These are phyloP conservation scores for Cyberlindnera saturnus DNA, from an alignment of 805 yeast species.

Conservation along the genomic window DNA sequence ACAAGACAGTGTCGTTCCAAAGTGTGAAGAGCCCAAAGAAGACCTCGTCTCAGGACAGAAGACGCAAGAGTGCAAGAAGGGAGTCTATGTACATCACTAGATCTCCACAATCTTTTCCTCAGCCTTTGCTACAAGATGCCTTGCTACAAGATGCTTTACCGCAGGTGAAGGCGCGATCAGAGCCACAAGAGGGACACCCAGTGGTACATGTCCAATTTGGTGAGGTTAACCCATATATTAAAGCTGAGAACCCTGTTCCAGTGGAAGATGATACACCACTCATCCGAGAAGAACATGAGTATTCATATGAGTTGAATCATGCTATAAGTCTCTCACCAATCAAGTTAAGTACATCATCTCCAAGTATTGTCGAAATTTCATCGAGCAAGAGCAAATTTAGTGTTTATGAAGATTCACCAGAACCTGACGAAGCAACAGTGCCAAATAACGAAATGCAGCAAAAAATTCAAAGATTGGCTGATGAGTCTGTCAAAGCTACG, in stretches of 20 bases:
- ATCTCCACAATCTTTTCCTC: conserved; percentile 10
- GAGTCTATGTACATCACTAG: conserved; percentile 32
- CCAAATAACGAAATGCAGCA: conserved; percentile 1
- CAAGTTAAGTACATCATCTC: conserved; percentile 12
- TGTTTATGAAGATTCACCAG: conserved; percentile 21
- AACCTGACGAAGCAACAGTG: not conserved
- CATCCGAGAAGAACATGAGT: conserved; percentile 1
- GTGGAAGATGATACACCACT: conserved; percentile 1
- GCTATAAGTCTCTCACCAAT: conserved; percentile 22
- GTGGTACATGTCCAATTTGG: conserved; percentile 22
- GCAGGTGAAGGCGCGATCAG: not conserved
- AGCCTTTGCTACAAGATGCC: not conserved
- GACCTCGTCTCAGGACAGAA: conserved; percentile 21
- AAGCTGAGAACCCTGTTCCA: not conserved
- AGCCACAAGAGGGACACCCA: not conserved
- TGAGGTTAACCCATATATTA: conserved; percentile 18
- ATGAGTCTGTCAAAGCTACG: conserved; percentile 11
- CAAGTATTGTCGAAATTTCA: conserved; percentile 4
- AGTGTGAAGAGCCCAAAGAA: conserved; percentile 21
- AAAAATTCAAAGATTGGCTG: conserved; percentile 15
- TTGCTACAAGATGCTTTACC: not conserved
- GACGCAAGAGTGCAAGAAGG: conserved; percentile 34
- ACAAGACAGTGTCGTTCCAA: conserved; percentile 22
- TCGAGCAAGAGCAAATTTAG: conserved; percentile 8
- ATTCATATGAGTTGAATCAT: conserved; percentile 1